Evolutionary conservation across 1,139 yeast genomes (phyloP), one percentile per base, ranked within the genome.

Genomic region (Suhomyces chickasaworum): DNA sequence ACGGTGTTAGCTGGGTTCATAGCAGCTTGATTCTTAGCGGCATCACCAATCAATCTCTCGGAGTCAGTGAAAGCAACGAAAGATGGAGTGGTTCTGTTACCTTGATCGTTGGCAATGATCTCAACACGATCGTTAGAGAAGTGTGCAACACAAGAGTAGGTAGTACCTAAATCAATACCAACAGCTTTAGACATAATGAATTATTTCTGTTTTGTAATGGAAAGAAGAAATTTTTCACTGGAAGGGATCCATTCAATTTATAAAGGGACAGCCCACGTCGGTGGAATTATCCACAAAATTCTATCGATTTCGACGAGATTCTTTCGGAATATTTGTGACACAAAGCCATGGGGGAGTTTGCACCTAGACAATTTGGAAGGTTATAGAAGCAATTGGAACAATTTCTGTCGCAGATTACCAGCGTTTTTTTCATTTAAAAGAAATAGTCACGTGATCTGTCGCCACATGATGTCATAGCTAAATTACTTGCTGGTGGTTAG

Each of bases 111-210:
- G 51, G 86, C 86, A 59, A 82, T 81, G 63, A 83, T 83, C 68
- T 83, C 89, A 52, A 83, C 88, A 60, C 85, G 75, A 61, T 84
- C 89, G 59, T 84, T 84, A 50, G 86, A 71, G 59, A 80, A 82
- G 68, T 82, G 85, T 52, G 89, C 91, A 58, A 85, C 91, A 81
- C 91, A 85, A 45, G 91, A 85, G 75, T 85, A 85, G 48, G 91
- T 85, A 51, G 91, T 85, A 73, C 91, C 91, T 77, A 85, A 84
- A 76, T 85, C 91, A 72, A 85, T 85, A 71, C 91, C 91, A 60
- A 85, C 81, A 69, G 90, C 89, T 69, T 78, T 81, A 46, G 84
- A 72, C 86, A 80, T 80, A 46, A 42, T 55, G 45, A 39, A 42
- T 39, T 42, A 44, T 44, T 45, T 41, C 40, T 44, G 37, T 39